Base-by-base conservation (phyloP, 345 rosid species). In the Linum lewisii region DNA sequence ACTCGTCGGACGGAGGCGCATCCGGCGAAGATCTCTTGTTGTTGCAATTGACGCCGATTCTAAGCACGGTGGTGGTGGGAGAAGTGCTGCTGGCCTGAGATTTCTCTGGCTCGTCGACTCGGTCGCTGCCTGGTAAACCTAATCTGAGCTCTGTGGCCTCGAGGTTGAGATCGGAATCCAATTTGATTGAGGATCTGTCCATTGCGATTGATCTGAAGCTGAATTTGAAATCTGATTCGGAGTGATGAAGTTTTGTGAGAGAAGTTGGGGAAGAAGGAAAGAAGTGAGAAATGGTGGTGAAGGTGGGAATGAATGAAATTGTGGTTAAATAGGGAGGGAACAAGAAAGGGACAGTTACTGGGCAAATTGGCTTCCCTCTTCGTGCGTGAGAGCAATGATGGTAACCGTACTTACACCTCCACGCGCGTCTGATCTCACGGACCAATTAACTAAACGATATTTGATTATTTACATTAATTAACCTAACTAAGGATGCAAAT, bases 21-120 rank as follows among this genome's bases (percentile, higher is more conserved):
- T 72, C 82, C 10, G 80, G 59, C 2, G 75, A 73, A 29, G 74
- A 60, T 77, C 67, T 56, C 42, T 70, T 70, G 49, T 36, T 60
- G 16, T 36, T 51, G 10, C 18, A 7, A 36, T 7, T 58, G 47
- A 11, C 13, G 15, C 47, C 47, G 14, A 11, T 42, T 42, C 16
- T 42, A 1, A 42, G 18, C 13, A 42, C 14, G 13, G 18, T 42
- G 2, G 34, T 29, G 4, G 47, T 54, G 0, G 26, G 57, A 19
- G 66, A 19, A 32, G 45, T 36, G 16, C 18, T 54, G 47, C 50
- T 42, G 47, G 18, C 18, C 47, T 42, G 37, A 25, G 38, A 20
- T 14, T 52, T 55, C 57, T 23, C 61, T 4, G 44, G 19, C 34
- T 51, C 70, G 20, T 64, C 62, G 16, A 1, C 14, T 29, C 22